Evolutionary conservation across 192 early-diverging fungal genomes (phyloP).

Genomic region (Entomortierella parvispora): DNA sequence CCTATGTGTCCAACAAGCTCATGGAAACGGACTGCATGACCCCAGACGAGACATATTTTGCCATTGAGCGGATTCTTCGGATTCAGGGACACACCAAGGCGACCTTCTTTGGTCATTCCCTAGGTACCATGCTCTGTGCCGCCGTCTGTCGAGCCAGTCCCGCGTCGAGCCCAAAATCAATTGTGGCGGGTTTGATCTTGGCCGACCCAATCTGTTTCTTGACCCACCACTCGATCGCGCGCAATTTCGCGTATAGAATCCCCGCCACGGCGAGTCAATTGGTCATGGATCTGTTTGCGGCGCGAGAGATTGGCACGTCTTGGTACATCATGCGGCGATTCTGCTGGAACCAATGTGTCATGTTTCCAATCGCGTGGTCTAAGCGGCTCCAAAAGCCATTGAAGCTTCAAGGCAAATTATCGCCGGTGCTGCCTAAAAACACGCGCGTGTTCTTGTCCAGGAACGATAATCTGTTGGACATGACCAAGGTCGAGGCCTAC

Average conservation of each 20-base stretch:
- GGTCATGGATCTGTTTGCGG: conserved; percentile 66
- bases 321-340: conserved; percentile 65
- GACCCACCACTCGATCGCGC: conserved; percentile 68
- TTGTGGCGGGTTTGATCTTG: conserved; percentile 62
- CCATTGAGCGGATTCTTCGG: conserved; percentile 64
- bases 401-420: conserved; percentile 11
- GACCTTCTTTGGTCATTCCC: conserved; percentile 69
- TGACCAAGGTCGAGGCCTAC: conserved; percentile 48
- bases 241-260: conserved; percentile 62
- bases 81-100: conserved; percentile 60
- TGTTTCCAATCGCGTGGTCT: conserved; percentile 45
- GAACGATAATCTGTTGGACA: conserved; percentile 55
- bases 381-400: conserved; percentile 7
- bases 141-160: conserved; percentile 65
- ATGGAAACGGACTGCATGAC: conserved; percentile 58
- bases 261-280: conserved; percentile 56
- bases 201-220: conserved; percentile 76
- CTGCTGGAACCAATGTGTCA: conserved; percentile 57
- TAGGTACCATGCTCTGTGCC: conserved; percentile 66
- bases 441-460: conserved; percentile 59
- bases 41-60: conserved; percentile 61
- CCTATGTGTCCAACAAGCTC: conserved; percentile 72
- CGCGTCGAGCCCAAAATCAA: conserved; percentile 30
- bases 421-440: conserved; percentile 22
- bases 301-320: conserved; percentile 71